Conservation (phyloP, 2,329 filamentous ascomycete genomes). For the Botrytis porri region DNA sequence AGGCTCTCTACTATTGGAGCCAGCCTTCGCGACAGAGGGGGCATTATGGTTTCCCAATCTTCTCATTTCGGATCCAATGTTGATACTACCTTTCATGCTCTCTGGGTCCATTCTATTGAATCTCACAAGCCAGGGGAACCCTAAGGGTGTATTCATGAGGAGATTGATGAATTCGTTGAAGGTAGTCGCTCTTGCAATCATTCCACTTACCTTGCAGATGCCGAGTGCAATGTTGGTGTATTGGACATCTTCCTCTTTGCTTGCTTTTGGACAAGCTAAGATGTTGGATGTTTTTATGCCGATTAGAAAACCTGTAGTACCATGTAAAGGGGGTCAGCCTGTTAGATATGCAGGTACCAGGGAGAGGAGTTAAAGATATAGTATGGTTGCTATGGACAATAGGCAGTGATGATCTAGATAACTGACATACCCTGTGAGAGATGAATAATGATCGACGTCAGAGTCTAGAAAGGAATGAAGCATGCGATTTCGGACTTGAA, state of each 20-base stretch:
- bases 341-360: slow-evolving; percentile 8
- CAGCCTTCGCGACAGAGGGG: slow-evolving; percentile 52
- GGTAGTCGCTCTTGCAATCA: slow-evolving; percentile 42
- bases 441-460: slow-evolving; percentile 14
- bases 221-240: slow-evolving; percentile 48
- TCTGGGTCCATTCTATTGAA: slow-evolving; percentile 49
- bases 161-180: slow-evolving; percentile 37
- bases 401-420: background rate
- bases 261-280: slow-evolving; percentile 43
- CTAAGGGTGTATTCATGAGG: slow-evolving; percentile 26
- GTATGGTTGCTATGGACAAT: background rate
- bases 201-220: slow-evolving; percentile 40
- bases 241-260: slow-evolving; percentile 47
- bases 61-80: slow-evolving; percentile 49
- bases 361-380: background rate
- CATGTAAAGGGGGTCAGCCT: slow-evolving; percentile 29
- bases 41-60: slow-evolving; percentile 60
- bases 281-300: slow-evolving; percentile 43
- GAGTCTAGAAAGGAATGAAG: slow-evolving; percentile 7
- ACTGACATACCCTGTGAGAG: slow-evolving; percentile 8
- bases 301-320: slow-evolving; percentile 35
- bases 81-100: slow-evolving; percentile 48
- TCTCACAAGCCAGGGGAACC: slow-evolving; percentile 35
- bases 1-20: slow-evolving; percentile 21
- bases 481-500: background rate